phyloP scores from a whole-genome alignment of 495 filamentous ascomycete genomes.

The Neurospora africana region DNA sequence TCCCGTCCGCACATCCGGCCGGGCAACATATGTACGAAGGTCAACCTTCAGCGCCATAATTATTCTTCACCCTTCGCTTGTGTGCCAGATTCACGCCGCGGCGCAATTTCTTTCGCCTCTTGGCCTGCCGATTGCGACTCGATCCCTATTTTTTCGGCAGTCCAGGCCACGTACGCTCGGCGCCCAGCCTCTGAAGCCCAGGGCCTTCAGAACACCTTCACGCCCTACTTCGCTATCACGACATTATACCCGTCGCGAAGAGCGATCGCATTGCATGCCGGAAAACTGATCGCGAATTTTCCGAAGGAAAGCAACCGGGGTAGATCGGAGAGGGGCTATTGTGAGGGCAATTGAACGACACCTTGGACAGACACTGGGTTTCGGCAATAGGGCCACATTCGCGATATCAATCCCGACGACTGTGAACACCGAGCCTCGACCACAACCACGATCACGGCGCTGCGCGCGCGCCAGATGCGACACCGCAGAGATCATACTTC shows the following conservation, averaged over 20 bases:
- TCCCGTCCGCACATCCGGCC: not conserved
- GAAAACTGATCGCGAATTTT: not conserved
- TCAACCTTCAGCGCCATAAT: not conserved
- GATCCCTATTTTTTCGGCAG: not conserved
- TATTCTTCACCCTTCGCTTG: not conserved
- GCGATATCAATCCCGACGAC: not conserved
- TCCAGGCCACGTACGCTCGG: slow-evolving; percentile 14
- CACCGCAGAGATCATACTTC: slow-evolving; percentile 7
- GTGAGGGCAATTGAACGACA: not conserved
- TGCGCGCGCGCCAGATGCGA: slow-evolving; percentile 2
- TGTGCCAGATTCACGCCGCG: not conserved
- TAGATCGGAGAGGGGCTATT: not conserved
- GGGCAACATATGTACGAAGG: not conserved
- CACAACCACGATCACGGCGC: not conserved
- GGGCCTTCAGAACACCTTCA: not conserved
- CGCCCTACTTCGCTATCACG: not conserved
- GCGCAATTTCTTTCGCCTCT: not conserved
- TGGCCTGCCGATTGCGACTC: not conserved
- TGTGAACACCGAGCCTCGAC: not conserved
- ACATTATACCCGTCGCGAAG: not conserved
- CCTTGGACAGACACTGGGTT: not conserved
- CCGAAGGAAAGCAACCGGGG: not conserved
- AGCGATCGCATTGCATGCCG: not conserved
- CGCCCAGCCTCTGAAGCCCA: slow-evolving; percentile 20
- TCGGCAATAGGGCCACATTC: not conserved